Evolutionary conservation across 805 yeast genomes (phyloP), one percentile per base, ranked within the genome.

Genomic region (Tetrapisispora nanseiensis): DNA sequence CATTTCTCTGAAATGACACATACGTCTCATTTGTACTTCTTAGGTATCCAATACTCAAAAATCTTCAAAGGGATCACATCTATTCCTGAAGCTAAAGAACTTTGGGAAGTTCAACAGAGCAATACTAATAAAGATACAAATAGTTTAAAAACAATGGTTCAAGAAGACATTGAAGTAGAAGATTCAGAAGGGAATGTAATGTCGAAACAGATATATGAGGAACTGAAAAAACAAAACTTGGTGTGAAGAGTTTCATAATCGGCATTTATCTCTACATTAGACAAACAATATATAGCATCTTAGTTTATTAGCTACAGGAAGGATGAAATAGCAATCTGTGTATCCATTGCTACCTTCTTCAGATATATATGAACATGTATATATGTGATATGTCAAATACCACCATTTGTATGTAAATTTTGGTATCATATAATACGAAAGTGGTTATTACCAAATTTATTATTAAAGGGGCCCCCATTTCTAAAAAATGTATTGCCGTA

Each of bases 111-210:
- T 65, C 62, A 22, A 46, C 80, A 9, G 19, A 33, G 7, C 65
- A 66, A n/a, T n/a, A n/a, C n/a, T n/a, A n/a, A n/a, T n/a, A n/a
- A n/a, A n/a, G n/a, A n/a, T n/a, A n/a, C n/a, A n/a, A n/a, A n/a
- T n/a, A n/a, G n/a, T n/a, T n/a, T n/a, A n/a, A n/a, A n/a, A n/a
- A n/a, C n/a, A n/a, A 35, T n/a, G 10, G 35, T 40, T 12, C 42
- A 49, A 10, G 41, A 46, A 28, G 42, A 39, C 3, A 33, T 81
- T 11, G 95, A 92, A 60, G 83, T 89, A 28, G 97, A 90, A 59
- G 97, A 92, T 56, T 82, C 76, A 1, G 87, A 86, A 15, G 98
- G 97, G 10, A 90, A 92, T 56, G 95, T 86, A 13, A 82, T 90
- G 94, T 75, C 82, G 27, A 81, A 79, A 51, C 76, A 77, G 51